Percentiles rank a stretch among this genome's conserved stretches.
Evolutionary conservation across 2,329 filamentous ascomycete genomes (phyloP).

Genomic region (Fusarium sp.): DNA sequence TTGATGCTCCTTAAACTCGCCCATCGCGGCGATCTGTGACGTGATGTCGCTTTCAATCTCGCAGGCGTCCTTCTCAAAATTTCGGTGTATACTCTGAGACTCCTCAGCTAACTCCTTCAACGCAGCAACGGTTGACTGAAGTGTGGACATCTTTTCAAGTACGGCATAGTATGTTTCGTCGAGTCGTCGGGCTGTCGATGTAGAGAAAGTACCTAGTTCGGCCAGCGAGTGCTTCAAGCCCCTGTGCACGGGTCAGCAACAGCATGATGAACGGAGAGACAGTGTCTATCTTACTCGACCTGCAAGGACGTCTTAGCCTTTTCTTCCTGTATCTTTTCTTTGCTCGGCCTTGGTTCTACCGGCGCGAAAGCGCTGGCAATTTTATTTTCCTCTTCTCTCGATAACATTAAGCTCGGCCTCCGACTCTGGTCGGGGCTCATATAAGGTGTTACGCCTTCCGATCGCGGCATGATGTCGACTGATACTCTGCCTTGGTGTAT

Average conservation of each 20-base stretch:
- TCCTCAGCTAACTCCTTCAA: constrained; percentile 74
- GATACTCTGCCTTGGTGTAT: constrained; percentile 53
- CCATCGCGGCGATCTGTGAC: constrained; percentile 68
- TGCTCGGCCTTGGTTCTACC: constrained; percentile 41
- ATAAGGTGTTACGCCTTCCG: constrained; percentile 58
- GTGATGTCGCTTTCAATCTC: constrained; percentile 70
- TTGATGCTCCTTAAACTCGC: constrained; percentile 73
- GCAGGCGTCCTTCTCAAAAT: constrained; percentile 69
- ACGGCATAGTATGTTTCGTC: constrained; percentile 81
- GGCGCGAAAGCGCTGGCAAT: constrained; percentile 15
- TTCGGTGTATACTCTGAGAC: constrained; percentile 66
- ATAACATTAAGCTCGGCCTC: constrained; percentile 54
- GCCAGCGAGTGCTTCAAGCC: constrained; percentile 63
- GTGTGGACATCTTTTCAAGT: constrained; percentile 72
- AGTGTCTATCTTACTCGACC: constrained; percentile 47
- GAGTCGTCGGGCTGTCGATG: constrained; percentile 71
- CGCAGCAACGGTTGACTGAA: constrained; percentile 72
- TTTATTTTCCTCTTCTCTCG: constrained; percentile 46
- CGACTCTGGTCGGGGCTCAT: constrained; percentile 58
- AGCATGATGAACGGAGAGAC: background rate
- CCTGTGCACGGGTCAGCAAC: constrained; percentile 47
- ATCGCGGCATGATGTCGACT: constrained; percentile 57
- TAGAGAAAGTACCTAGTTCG: constrained; percentile 69
- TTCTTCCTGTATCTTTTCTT: constrained; percentile 56
- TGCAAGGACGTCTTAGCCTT: constrained; percentile 45